Conservation (phyloP, 1,284 basidiomycete species). For the Entoloma clypeatum region DNA sequence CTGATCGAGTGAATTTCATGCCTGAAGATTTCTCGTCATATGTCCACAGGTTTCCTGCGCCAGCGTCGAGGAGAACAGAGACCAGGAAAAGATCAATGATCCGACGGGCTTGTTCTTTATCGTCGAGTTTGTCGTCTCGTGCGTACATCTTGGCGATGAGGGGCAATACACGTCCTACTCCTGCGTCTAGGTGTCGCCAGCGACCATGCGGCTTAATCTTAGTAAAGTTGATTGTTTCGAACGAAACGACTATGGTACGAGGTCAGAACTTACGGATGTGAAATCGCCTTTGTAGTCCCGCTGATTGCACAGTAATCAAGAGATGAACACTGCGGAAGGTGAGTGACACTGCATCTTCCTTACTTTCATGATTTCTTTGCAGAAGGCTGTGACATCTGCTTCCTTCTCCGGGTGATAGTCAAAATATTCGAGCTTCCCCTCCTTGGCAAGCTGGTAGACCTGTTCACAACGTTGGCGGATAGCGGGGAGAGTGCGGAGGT, state of each 20-base stretch:
- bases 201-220: constrained; percentile 90
- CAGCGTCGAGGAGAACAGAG: constrained; percentile 91
- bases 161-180: constrained; percentile 57
- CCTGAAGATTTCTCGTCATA: constrained; percentile 66
- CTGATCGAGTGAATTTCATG: constrained; percentile 69
- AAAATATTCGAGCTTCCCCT: constrained; percentile 80
- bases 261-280: constrained; percentile 43
- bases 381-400: constrained; percentile 73
- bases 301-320: constrained; percentile 35
- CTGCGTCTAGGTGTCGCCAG: constrained; percentile 85
- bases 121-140: constrained; percentile 42
- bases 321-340: neutral
- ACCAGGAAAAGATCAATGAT: constrained; percentile 91
- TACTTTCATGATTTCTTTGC: constrained; percentile 78
- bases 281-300: constrained; percentile 80
- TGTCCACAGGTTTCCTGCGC: constrained; percentile 82
- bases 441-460: constrained; percentile 75
- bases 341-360: constrained; percentile 7
- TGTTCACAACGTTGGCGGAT: constrained; percentile 82
- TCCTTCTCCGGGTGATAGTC: constrained; percentile 79
- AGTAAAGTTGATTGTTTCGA: too few relatives aligned
- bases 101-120: constrained; percentile 64
- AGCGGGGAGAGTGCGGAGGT: constrained; percentile 83
- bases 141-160: constrained; percentile 54
- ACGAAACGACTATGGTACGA: neutral